Evolutionary conservation across 2,329 filamentous ascomycete genomes (phyloP).

Genomic region (Penicillium sp.): DNA sequence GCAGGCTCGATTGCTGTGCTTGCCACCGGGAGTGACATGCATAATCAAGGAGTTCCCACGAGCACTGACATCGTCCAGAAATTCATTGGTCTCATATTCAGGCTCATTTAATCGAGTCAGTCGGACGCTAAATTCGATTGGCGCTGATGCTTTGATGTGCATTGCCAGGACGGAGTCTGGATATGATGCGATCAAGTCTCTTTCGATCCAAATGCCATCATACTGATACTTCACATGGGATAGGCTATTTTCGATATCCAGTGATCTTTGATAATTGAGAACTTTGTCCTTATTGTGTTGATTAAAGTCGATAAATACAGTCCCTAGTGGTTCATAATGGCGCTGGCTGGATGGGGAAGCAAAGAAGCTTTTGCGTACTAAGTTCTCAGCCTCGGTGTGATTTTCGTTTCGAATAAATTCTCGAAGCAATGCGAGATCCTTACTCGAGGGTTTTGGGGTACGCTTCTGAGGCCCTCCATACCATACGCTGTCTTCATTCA

Average conservation of each 20-base stretch:
- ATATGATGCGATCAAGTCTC: conserved; percentile 42
- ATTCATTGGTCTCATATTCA: conserved; percentile 45
- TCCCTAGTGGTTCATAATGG: conserved; percentile 46
- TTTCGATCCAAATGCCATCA: conserved; percentile 27
- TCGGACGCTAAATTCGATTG: conserved; percentile 28
- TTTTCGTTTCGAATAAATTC: conserved; percentile 38
- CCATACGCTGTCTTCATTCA: conserved; percentile 50
- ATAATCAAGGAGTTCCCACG: conserved; percentile 30
- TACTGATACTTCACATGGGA: conserved; percentile 37
- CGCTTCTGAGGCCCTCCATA: conserved; percentile 45
- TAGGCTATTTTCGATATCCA: conserved; percentile 38
- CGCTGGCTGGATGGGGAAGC: conserved; percentile 45
- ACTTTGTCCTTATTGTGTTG: conserved; percentile 25
- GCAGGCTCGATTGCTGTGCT: conserved; percentile 29
- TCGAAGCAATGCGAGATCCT: conserved; percentile 37
- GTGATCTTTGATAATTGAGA: conserved; percentile 34
- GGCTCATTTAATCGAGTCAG: conserved; percentile 37
- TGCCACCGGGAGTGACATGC: conserved; percentile 37
- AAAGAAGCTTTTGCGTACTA: conserved; percentile 42
- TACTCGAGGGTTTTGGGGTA: conserved; percentile 36
- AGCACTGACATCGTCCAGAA: conserved; percentile 35
- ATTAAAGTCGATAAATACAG: conserved; percentile 40
- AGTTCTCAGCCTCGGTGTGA: conserved; percentile 40
- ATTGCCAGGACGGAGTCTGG: conserved; percentile 40
- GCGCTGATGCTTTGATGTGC: conserved; percentile 22